Base-by-base conservation (phyloP, 1,139 yeast genomes). In the Maudiozyma humilis region DNA sequence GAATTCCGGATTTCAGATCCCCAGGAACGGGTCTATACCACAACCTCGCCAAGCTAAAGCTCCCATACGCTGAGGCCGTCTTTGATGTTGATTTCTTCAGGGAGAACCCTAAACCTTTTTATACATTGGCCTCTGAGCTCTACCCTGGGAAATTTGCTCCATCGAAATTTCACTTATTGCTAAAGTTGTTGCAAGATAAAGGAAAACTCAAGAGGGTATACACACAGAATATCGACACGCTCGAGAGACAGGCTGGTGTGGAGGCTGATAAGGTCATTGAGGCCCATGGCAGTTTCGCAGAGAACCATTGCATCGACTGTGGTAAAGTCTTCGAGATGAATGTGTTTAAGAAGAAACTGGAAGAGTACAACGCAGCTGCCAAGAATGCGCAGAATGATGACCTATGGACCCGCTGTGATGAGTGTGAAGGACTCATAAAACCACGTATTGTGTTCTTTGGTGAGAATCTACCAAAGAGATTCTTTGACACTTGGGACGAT, bases 361-460 rank as follows among this genome's bases (percentile, higher is more conserved):
- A 47, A 5, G 49, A 41, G 31, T 50, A 36, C 30, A 23, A 10
- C 27, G 27, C n/a, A n/a, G n/a, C 6, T 23, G 23, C 23, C 27
- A 51, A 47, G 12, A 42, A 41, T 23, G 33, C 18, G 40, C 51
- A 46, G 8, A 36, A 31, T 3, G 36, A 35, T 0, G 34, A 27
- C 46, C 44, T 33, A 59, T 55, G 29, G 32, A 87, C 88, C 1
- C 58, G 65, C 36, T 89, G 96, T 63, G 51, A 51, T 15, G 48
- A 57, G 6, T 76, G 79, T 50, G 56, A 67, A 2, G 94, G 95
- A 0, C 72, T 78, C 35, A 88, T 91, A 30, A 89, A 89, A 57
- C 98, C 97, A 0, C 93, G 86, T 55, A 91, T 89, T 51, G 94
- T 86, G 0, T 89, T 89, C 56, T 89, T 88, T 65, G 97, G 97